These are phyloP conservation scores for Tympanopsis confertula DNA, from an alignment of 2,329 filamentous ascomycete species.

Conservation along the genomic window DNA sequence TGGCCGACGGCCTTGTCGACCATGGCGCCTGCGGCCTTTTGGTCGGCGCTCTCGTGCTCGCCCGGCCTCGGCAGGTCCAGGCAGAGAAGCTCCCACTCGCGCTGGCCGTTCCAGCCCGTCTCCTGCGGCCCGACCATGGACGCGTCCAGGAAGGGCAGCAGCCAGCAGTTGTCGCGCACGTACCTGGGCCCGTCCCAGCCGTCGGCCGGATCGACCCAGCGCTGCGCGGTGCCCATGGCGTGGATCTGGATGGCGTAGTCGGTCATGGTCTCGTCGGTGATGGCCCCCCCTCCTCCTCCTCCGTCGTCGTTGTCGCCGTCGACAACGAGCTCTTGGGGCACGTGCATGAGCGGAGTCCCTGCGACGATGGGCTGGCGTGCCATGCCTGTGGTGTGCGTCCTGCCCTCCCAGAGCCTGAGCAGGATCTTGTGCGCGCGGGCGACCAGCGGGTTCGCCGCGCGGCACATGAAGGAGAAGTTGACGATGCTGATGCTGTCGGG, in stretches of 20 bases:
- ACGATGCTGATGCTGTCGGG: constrained; percentile 21
- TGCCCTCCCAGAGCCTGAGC: constrained; percentile 38
- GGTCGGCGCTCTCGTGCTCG: constrained; percentile 28
- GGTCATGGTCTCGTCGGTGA: constrained; percentile 28
- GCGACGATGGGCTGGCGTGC: constrained; percentile 31
- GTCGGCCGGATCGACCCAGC: constrained; percentile 34
- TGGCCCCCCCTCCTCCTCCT: constrained; percentile 17
- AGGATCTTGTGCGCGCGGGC: constrained; percentile 33
- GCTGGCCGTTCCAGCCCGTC: constrained; percentile 35
- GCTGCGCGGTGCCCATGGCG: constrained; percentile 36
- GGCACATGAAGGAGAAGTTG: constrained; percentile 34
- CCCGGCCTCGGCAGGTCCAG: constrained; percentile 21
- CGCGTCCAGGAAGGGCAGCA: constrained; percentile 34
- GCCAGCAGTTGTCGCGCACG: constrained; percentile 32
- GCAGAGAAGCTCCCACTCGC: constrained; percentile 37
- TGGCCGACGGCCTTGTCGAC: too few relatives aligned
- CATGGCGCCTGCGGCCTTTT: constrained; percentile 33
- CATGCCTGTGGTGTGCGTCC: constrained; percentile 37
- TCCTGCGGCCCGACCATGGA: constrained; percentile 39
- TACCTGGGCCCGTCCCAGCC: constrained; percentile 43
- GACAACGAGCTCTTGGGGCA: too few relatives aligned
- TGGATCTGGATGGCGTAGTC: constrained; percentile 49
- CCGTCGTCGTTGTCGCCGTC: constrained; percentile 8
- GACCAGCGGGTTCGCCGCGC: constrained; percentile 32
- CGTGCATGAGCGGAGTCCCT: constrained; percentile 28